Evolutionary conservation across 2,329 filamentous ascomycete species (phyloP).

Genomic region (Rosellinia necatrix): DNA sequence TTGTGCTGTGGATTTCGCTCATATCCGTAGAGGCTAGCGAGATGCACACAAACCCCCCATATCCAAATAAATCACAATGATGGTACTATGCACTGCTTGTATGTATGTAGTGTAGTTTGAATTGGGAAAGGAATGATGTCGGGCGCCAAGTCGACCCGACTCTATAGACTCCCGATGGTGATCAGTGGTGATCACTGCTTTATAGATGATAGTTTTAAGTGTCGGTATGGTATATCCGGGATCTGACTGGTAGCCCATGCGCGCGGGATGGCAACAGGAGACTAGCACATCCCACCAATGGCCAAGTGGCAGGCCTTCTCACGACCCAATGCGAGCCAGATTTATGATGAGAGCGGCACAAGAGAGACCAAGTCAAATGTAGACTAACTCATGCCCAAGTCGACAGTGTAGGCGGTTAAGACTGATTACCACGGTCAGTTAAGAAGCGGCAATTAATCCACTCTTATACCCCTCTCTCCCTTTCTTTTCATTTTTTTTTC

Average conservation of each 20-base stretch:
- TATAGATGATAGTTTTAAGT: not conserved
- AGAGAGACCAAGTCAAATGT: not conserved
- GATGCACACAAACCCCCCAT: too few relatives aligned
- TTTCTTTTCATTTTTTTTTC: too few relatives aligned
- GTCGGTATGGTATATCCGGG: constrained; percentile 1
- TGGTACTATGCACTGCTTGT: too few relatives aligned
- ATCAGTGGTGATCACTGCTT: constrained; percentile 3
- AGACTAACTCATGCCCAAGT: too few relatives aligned
- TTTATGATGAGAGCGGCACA: constrained; percentile 6
- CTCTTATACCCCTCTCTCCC: not conserved
- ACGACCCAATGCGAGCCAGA: constrained; percentile 5
- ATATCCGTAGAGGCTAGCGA: too few relatives aligned
- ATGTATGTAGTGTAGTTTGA: too few relatives aligned
- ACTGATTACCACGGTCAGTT: too few relatives aligned
- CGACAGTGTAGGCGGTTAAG: too few relatives aligned
- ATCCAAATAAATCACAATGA: too few relatives aligned
- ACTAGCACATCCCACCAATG: constrained; percentile 9
- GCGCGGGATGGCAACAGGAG: constrained; percentile 10
- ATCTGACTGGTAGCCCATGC: constrained; percentile 17
- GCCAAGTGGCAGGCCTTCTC: not conserved
- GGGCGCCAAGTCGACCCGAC: not conserved
- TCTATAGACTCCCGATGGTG: not conserved
- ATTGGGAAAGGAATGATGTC: not conserved
- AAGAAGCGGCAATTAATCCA: too few relatives aligned
- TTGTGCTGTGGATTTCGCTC: too few relatives aligned